These are phyloP conservation scores for Aspergillus calidoustus DNA, from an alignment of 2,329 filamentous ascomycete genomes.

Conservation along the genomic window DNA sequence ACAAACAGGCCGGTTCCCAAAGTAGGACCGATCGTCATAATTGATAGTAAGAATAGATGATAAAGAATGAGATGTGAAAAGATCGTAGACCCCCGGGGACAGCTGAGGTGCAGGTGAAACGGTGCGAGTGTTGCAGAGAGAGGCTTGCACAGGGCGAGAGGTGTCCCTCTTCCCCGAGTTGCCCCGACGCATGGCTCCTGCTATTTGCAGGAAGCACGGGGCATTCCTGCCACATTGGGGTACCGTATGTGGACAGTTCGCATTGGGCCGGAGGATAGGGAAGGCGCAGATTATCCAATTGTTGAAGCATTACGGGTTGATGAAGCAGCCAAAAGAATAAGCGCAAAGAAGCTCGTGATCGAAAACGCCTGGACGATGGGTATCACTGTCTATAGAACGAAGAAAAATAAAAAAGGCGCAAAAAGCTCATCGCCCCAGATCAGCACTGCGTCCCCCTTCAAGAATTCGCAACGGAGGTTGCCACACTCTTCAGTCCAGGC, in stretches of 20 bases:
- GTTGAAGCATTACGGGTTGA: background rate
- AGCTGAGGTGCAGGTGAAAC: background rate
- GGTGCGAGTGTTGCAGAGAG: background rate
- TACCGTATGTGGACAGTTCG: background rate
- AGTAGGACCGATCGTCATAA: constrained; percentile 63
- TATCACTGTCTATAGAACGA: constrained; percentile 28
- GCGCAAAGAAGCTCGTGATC: background rate
- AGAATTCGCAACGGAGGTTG: background rate
- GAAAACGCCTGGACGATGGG: constrained; percentile 21
- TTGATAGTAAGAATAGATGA: constrained; percentile 35
- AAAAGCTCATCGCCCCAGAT: background rate
- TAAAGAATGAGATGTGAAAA: constrained; percentile 9
- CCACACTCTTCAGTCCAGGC: background rate
- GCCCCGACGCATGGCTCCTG: background rate
- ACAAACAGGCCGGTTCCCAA: constrained; percentile 62
- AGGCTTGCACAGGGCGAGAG: background rate
- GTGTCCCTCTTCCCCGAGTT: background rate
- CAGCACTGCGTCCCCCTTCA: background rate
- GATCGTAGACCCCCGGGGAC: constrained; percentile 1
- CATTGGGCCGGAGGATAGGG: background rate
- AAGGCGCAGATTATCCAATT: background rate
- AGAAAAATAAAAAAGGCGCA: constrained; percentile 11
- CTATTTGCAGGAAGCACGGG: background rate
- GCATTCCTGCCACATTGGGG: background rate
- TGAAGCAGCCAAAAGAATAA: background rate